Evolutionary conservation across 768 basidiomycete species (phyloP), one percentile per base, ranked within the genome.

Genomic region (Mycena galericulata): DNA sequence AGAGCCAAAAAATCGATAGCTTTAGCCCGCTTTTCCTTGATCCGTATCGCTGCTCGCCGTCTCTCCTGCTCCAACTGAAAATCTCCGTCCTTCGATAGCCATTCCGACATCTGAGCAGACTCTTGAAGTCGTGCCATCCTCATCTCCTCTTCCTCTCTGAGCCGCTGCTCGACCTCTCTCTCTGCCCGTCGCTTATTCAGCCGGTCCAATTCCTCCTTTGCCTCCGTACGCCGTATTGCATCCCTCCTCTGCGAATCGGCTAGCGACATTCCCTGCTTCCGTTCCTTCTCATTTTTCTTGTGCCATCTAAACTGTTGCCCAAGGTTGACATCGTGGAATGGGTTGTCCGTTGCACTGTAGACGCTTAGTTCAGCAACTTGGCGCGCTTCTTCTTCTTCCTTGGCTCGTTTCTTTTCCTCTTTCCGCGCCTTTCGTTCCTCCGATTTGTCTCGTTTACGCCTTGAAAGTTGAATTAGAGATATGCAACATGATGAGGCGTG

Each of bases 1-100:
- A 99, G 88, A 50, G 97, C 95, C 69, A 99, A 81, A 80, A 97
- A 99, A 78, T 99, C 98, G 72, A 99, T 91, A n/a, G 98, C 98
- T 77, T 99, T 99, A 2, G 98, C 98, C 59, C 98, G 84, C 80
- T 97, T 96, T 81, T 99, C 98, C 77, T 94, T 92, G 75, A 99
- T 92, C 57, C 98, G 89, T 75, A 99, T 99, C 58, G 94, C 90
- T 26, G 98, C 98, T 71, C 98, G 87, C 71, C 86, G 84, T 65
- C 94, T 87, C 73, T 98, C 95, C 79, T 99, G 98, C 68, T 98
- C 95, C 54, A 99, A 86, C 78, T 98, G 96, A 79, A 99, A 99
- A 70, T 96, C 95, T 53, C 95, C 97, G 74, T 99, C 98, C 80
- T 97, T 97, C 40, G 94, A 90, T 68, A 98, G 85, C 98, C 98